Evolutionary conservation across 108 stramenopile genomes (phyloP), one percentile per base, ranked within the genome.

Genomic region (Asterionellopsis glacialis): DNA sequence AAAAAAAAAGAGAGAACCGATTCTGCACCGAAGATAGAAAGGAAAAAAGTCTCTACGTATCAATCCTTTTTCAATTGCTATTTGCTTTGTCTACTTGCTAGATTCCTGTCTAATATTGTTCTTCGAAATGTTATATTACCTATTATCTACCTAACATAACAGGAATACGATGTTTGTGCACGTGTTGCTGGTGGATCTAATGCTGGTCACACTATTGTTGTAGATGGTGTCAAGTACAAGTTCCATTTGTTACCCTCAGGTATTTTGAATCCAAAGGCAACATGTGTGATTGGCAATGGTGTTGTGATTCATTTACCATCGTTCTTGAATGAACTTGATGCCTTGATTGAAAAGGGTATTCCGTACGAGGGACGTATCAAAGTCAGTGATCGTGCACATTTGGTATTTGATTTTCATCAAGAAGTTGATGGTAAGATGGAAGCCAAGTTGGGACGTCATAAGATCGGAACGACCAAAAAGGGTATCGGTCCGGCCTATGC

Each of bases 361-460:
- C 59, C 82, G 15, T 85, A 77, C 57, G 61, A 83, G 66, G 95
- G 90, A 14, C 88, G 97, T 1, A 83, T 99, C 55, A 77, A 93
- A 65, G 39, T 99, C 38, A 91, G 89, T 16, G 97, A 98, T 68
- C 87, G 99, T 11, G 99, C 99, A 0, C 97, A 98, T 69, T 61
- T 99, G 48, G 96, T 99, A 9, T 98, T 98, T 74, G 98, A 98
- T 71, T 98, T 98, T 67, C 99, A 99, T 74, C 97, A 98, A 69
- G 68, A 72, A 45, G 85, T 99, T 11, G 98, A 98, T 67, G 99
- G 98, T 0, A 50, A 74, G 11, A 62, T 70, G 33, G 97, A 98
- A 68, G 63, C 59, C 15, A 55, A 73, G 51, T 64, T 94, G 28
- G 95, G 95, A 26, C 63, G 95, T 57, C 89, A 97, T 70, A 93